Percentiles rank a stretch among this genome's conserved stretches.
Conservation (phyloP, 768 basidiomycete species). For the Cubamyces sp. region DNA sequence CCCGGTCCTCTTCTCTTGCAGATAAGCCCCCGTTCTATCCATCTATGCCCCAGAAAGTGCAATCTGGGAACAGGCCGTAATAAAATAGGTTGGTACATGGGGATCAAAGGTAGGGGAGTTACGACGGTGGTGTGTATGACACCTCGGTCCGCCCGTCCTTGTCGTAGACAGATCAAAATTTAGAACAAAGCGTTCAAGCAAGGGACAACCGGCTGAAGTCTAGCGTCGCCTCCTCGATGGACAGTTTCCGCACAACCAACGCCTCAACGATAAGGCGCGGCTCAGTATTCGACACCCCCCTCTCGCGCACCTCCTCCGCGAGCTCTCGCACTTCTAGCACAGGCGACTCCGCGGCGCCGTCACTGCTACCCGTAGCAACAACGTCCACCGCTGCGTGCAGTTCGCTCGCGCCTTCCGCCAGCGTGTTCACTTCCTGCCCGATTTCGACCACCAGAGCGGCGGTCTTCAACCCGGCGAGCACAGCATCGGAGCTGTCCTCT, state of each 20-base stretch:
- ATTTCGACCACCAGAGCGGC: constrained; percentile 15
- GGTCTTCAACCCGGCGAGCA: constrained; percentile 39
- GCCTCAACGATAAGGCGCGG: constrained; percentile 80
- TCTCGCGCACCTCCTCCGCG: constrained; percentile 15
- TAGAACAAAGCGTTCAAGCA: constrained; percentile 12
- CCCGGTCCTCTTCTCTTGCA: background rate
- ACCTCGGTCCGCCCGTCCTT: background rate
- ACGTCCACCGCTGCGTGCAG: constrained; percentile 39
- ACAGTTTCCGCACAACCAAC: constrained; percentile 77
- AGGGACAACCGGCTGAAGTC: constrained; percentile 55
- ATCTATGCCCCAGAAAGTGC: too few relatives aligned
- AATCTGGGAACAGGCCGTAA: background rate
- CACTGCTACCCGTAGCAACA: constrained; percentile 9
- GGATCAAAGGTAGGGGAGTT: too few relatives aligned
- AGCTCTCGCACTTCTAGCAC: constrained; percentile 9
- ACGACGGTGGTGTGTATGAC: background rate
- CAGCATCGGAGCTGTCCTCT: constrained; percentile 22
- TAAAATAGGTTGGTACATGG: too few relatives aligned
- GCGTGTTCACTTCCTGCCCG: constrained; percentile 27
- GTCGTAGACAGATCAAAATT: background rate
- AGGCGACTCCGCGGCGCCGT: background rate
- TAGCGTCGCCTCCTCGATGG: constrained; percentile 73
- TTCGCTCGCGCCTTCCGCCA: constrained; percentile 39
- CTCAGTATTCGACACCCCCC: constrained; percentile 39
- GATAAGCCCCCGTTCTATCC: background rate